Base-by-base conservation (phyloP, 2,329 filamentous ascomycete genomes). In the Plectosphaerella cucumerina region DNA sequence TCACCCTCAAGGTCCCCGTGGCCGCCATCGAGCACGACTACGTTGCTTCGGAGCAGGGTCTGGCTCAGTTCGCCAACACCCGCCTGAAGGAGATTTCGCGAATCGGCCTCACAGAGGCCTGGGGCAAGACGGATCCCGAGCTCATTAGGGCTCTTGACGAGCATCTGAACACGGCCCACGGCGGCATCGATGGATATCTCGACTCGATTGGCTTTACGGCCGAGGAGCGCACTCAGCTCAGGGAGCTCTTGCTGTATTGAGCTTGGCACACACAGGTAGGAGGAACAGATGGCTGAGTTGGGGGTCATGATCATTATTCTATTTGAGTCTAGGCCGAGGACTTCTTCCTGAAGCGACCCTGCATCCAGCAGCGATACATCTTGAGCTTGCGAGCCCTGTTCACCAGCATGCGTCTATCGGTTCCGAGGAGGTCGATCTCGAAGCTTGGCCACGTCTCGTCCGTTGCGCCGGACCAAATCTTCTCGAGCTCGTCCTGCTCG, bases 321-420 rank as follows among this genome's bases (percentile, higher is more conserved):
- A 42, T 42, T 42, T 12, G 39, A 10, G 18, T 42, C 17, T 42
- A 31, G 9, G 26, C 26, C 6, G 10, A 18, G 6, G 39, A 18
- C 39, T 75, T 77, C 72, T 92, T 93, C 62, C 78, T 82, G 67
- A 94, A 95, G 4, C 84, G 82, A 26, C 88, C 90, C 69, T 95
- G 90, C 66, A 95, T 82, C 91, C 94, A 99, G 74, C 93, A 97
- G 54, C 94, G 84, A 70, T 97, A 97, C 94, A 99, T 99, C 73
- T 97, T 99, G 46, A 96, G 76, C 70, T 91, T 87, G 62, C 86
- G 82, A 50, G 92, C 89, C 57, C 94, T 84, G 67, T 99, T 99
- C 50, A 99, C 90, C 50, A 99, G 78, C 74, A 99, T 79, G 53
- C 94, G 84, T 58, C 90, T 85, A 66, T 99, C 94, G 50, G 93